phyloP scores from a whole-genome alignment of 2,329 filamentous ascomycete genomes.

The Clonostachys rosea region DNA sequence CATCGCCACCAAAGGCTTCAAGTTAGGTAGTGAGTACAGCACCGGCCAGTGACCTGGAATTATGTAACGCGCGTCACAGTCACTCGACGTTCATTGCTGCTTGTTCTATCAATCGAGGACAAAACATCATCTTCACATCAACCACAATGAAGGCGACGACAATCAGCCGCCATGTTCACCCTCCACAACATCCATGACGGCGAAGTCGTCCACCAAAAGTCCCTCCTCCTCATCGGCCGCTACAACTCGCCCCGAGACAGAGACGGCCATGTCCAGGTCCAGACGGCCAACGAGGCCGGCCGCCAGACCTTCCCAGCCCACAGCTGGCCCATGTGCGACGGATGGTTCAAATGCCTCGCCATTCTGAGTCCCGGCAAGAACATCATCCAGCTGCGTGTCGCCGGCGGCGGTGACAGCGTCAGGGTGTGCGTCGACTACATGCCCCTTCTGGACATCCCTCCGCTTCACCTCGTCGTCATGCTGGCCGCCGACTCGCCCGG shows the following conservation, averaged over 20 bases:
- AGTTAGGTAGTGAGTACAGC: too few relatives aligned
- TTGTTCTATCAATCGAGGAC: too few relatives aligned
- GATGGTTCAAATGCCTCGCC: conserved; percentile 8
- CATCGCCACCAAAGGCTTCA: too few relatives aligned
- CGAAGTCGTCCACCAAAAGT: conserved; percentile 9
- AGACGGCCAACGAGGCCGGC: conserved; percentile 2
- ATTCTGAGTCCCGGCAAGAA: conserved; percentile 8
- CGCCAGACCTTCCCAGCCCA: conserved; percentile 6
- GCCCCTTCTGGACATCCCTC: conserved; percentile 48
- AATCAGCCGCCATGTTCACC: conserved; percentile 2
- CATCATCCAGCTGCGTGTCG: neutral
- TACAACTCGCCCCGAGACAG: too few relatives aligned
- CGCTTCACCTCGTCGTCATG: conserved; percentile 67
- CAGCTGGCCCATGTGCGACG: conserved; percentile 8
- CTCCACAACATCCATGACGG: conserved; percentile 9
- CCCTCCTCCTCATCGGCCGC: conserved; percentile 7
- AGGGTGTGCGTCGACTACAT: conserved; percentile 38
- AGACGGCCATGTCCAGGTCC: conserved; percentile 2
- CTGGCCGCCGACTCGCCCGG: conserved; percentile 65
- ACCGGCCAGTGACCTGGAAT: too few relatives aligned
- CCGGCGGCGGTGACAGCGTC: neutral
- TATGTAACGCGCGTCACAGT: too few relatives aligned
- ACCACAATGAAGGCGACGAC: too few relatives aligned
- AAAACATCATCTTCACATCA: too few relatives aligned
- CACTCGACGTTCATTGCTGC: too few relatives aligned